Evolutionary conservation across 148 eudicot genomes (phyloP), one percentile per base, ranked within the genome.

Genomic region (Rhododendron ovatum): DNA sequence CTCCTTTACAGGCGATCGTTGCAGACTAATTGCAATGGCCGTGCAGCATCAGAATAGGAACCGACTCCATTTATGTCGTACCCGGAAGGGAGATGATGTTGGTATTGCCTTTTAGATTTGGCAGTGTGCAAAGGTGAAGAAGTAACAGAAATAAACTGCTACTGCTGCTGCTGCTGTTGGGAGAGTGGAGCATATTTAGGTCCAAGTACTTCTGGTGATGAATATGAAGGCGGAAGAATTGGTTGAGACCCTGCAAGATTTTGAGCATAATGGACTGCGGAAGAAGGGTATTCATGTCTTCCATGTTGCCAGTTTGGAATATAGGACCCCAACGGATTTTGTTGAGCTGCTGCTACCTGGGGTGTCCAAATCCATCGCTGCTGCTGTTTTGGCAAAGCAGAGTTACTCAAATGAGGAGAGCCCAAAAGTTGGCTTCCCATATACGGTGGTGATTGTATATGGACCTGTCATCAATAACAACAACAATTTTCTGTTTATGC

Each of bases 1-100:
- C 24, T 14, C 65, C 33, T 79, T 82, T 71, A 88, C n/a, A 59
- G 76, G 33, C 47, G 84, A 78, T 92, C 87, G 74, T 84, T 91
- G 86, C 92, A 89, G 43, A 91, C 90, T 71, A 91, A 82, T 75
- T 92, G 94, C 87, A 92, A 78, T 28, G 93, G 89, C 18, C 69
- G 86, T 78, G 87, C 78, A 82, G 88, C 85, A 57, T 88, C 89
- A 39, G 92, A 78, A 74, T 83, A 84, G 67, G 88, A 78, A 57
- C 89, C 87, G 28, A 59, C 83, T 43, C 87, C 91, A 79, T 84
- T 89, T 59, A 84, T 83, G 84, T 87, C 90, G 22, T 84, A 87
- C 51, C 82, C 78, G 0, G 88, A 83, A 41, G 90, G 88, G 73
- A 87, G 80, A 75, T 86, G 88, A 47, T 77, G 84, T 33, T 71